Conservation (phyloP, 768 basidiomycete genomes). For the Crepidotus variabilis region DNA sequence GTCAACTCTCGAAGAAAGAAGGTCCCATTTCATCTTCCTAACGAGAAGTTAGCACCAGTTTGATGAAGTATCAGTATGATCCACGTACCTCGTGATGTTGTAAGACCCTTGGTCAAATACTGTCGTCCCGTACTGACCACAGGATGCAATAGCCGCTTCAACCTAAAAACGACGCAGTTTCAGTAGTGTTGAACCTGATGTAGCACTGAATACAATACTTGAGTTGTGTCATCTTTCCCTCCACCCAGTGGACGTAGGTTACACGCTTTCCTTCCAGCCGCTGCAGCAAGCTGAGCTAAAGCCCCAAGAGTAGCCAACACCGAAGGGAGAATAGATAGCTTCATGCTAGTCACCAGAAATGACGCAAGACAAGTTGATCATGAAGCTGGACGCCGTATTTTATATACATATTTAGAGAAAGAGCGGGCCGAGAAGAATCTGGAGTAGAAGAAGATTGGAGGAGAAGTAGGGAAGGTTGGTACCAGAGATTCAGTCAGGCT, state of each 20-base stretch:
- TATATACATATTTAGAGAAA: too few species aligned
- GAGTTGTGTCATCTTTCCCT: constrained; percentile 37
- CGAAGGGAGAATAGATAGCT: background rate
- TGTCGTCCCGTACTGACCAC: constrained; percentile 44
- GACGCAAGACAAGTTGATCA: too few species aligned
- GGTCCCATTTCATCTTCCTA: constrained; percentile 55
- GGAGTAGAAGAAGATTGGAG: too few species aligned
- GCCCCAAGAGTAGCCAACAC: background rate
- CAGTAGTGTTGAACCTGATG: background rate
- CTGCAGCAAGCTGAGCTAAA: background rate
- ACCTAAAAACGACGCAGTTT: constrained; percentile 27
- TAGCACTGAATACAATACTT: constrained; percentile 18
- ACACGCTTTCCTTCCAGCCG: constrained; percentile 13
- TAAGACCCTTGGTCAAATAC: constrained; percentile 41
- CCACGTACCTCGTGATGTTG: constrained; percentile 46
- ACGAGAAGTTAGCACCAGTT: background rate
- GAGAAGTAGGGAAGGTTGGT: too few species aligned
- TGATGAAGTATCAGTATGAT: background rate
- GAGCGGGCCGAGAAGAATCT: too few species aligned
- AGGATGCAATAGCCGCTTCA: constrained; percentile 42
- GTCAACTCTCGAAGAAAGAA: constrained; percentile 38
- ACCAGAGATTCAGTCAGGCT: too few species aligned
- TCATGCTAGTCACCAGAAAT: too few species aligned
- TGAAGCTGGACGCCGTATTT: too few species aligned
- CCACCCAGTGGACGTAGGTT: constrained; percentile 29